Conservation (phyloP, 2,329 filamentous ascomycete genomes). For the Lecanoromycetidae sp. region DNA sequence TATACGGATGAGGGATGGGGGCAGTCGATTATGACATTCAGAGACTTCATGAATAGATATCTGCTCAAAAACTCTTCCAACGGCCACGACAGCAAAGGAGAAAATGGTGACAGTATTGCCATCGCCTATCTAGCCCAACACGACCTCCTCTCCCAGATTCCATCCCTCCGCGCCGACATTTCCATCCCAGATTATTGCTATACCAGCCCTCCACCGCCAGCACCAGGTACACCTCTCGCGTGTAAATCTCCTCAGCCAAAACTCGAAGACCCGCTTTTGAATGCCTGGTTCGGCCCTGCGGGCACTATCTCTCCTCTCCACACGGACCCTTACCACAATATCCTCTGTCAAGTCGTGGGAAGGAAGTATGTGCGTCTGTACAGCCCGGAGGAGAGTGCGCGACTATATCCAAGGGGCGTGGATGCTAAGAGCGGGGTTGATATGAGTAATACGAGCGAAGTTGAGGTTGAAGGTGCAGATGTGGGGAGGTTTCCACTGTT, state of each 20-base stretch:
- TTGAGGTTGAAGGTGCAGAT: constrained; percentile 53
- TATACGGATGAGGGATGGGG: constrained; percentile 81
- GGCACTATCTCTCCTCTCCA: constrained; percentile 87
- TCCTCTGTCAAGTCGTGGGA: constrained; percentile 80
- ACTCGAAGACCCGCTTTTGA: constrained; percentile 51
- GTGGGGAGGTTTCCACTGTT: constrained; percentile 45
- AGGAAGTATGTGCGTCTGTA: constrained; percentile 88
- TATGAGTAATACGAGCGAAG: constrained; percentile 78
- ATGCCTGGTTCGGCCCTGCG: constrained; percentile 85
- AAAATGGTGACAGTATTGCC: constrained; percentile 17
- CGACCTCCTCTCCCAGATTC: constrained; percentile 73
- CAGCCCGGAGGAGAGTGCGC: constrained; percentile 48
- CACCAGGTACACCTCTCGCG: constrained; percentile 34
- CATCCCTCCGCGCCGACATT: constrained; percentile 63
- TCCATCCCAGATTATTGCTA: constrained; percentile 75
- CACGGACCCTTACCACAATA: constrained; percentile 87
- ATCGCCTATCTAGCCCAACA: constrained; percentile 86
- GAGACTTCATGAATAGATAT: constrained; percentile 53
- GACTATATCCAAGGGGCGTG: constrained; percentile 48
- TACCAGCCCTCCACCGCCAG: constrained; percentile 46
- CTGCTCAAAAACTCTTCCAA: constrained; percentile 32
- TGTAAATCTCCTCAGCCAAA: constrained; percentile 25
- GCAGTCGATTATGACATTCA: constrained; percentile 66
- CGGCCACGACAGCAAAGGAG: constrained; percentile 4
- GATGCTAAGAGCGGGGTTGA: constrained; percentile 61